phyloP scores from a whole-genome alignment of 2,329 filamentous ascomycete genomes.

The Cladosporium sp. region DNA sequence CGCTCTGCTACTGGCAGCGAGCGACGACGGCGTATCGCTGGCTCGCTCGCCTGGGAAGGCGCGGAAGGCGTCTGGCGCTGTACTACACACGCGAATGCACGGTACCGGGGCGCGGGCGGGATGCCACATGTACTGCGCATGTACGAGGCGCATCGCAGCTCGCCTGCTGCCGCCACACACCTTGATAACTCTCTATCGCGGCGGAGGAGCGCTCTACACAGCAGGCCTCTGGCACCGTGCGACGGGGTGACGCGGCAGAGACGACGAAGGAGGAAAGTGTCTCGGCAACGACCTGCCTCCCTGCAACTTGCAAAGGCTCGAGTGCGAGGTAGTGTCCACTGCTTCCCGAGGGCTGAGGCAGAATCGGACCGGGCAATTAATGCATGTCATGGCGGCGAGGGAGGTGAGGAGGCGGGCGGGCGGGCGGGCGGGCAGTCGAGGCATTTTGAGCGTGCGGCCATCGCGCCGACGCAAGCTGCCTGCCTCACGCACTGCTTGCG shows the following conservation, averaged over 20 bases:
- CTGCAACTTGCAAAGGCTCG: not conserved
- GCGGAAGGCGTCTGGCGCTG: no score
- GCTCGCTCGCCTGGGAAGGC: not conserved
- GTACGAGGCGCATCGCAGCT: not conserved
- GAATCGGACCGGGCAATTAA: conserved; percentile 6
- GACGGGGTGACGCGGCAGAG: conserved; percentile 4
- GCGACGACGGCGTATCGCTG: conserved; percentile 1
- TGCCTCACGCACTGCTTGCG: no score
- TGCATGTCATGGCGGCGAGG: conserved; percentile 4
- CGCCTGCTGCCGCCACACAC: not conserved
- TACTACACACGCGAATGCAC: no score
- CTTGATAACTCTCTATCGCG: no score
- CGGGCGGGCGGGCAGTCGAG: not conserved
- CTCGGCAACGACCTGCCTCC: not conserved
- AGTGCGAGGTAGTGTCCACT: no score
- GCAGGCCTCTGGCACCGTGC: not conserved
- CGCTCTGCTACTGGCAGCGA: not conserved
- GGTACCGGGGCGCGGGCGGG: no score
- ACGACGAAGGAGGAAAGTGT: conserved; percentile 2
- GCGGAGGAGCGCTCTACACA: no score
- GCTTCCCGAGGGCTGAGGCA: not conserved
- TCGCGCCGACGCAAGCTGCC: no score
- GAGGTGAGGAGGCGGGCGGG: no score
- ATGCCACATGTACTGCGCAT: not conserved
- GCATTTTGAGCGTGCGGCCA: not conserved